These are phyloP conservation scores for Aspergillus hancockii DNA, from an alignment of 495 filamentous ascomycete species.

Conservation along the genomic window DNA sequence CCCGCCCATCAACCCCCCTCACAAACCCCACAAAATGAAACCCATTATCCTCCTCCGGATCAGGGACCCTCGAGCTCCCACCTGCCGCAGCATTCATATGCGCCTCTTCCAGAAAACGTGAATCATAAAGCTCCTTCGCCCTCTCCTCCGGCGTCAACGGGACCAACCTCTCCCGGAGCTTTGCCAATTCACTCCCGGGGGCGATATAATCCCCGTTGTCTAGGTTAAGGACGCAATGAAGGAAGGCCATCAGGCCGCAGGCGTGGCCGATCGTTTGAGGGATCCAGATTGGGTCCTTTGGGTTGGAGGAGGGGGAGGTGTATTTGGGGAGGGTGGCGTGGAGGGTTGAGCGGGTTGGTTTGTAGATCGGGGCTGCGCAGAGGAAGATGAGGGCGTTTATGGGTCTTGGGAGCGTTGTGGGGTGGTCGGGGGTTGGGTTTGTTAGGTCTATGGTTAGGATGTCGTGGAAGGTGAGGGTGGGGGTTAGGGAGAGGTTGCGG, in stretches of 20 bases:
- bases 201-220: slow-evolving; percentile 40
- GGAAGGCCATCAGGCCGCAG: slow-evolving; percentile 63
- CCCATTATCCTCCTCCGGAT: slow-evolving; percentile 61
- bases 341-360: slow-evolving; percentile 31
- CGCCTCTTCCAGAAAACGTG: slow-evolving; percentile 63
- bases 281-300: slow-evolving; percentile 59
- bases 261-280: slow-evolving; percentile 68
- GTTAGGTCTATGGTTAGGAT: slow-evolving; percentile 50
- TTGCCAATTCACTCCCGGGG: slow-evolving; percentile 30
- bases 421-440: slow-evolving; percentile 55
- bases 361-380: slow-evolving; percentile 50
- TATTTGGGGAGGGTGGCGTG: slow-evolving; percentile 44
- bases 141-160: slow-evolving; percentile 47
- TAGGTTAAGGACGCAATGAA: slow-evolving; percentile 59
- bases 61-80: slow-evolving; percentile 69
- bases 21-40: slow-evolving; percentile 83
- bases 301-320: slow-evolving; percentile 40
- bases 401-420: slow-evolving; percentile 59
- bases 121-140: slow-evolving; percentile 68
- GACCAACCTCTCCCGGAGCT: slow-evolving; percentile 28
- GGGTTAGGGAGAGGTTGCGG: slow-evolving; percentile 54
- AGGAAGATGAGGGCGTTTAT: slow-evolving; percentile 59
- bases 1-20: slow-evolving; percentile 58
- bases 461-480: slow-evolving; percentile 57
- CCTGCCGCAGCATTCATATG: slow-evolving; percentile 67